Base-by-base conservation (phyloP, 352 stramenopile genomes). In the Phytophthora cactorum region DNA sequence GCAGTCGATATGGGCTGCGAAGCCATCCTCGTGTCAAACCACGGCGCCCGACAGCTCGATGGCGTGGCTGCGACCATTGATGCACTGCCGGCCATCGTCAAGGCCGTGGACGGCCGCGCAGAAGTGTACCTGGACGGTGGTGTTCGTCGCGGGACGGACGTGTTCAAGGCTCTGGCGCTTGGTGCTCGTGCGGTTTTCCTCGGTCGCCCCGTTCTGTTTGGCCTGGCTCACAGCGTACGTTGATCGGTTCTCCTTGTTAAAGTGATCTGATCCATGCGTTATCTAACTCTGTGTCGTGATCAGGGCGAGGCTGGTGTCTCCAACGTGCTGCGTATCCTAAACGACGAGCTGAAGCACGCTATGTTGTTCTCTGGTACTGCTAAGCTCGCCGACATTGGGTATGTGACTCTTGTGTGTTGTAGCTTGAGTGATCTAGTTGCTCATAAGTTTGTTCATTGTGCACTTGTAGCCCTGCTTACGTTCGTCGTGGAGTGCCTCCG, bases 61-160 rank as follows among this genome's bases (percentile, higher is more conserved):
- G 90, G 87, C 7, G 89, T 96, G 28, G 79, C 94, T 7, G 79
- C 93, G 11, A 88, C 89, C 9, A 98, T 99, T 66, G 96, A 99
- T 64, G 93, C 83, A 15, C 79, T 99, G 17, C 90, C 93, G 9
- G 95, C 97, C 41, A 86, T 99, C 44, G 89, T 97, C 1, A 66
- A 76, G 17, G 93, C 92, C 0, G 90, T 98, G 5, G 72, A 93
- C 66, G 75, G 80, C 17, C 74, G 88, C 29, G 86, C 81, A 1
- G 91, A 98, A 61, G 88, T 99, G 41, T 96, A 98, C 56, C 47
- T 99, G 41, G 97, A 99, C 65, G 92, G 96, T 29, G 97, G 97
- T 17, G 78, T 99, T 46, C 88, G 95, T 66, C 91, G 97, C 59
- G 97, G 97, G 38, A 99, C 95, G 3, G 97, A 99, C 70, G 91